phyloP scores from a whole-genome alignment of 2,329 filamentous ascomycete genomes.

The Mycosphaerella sp. region DNA sequence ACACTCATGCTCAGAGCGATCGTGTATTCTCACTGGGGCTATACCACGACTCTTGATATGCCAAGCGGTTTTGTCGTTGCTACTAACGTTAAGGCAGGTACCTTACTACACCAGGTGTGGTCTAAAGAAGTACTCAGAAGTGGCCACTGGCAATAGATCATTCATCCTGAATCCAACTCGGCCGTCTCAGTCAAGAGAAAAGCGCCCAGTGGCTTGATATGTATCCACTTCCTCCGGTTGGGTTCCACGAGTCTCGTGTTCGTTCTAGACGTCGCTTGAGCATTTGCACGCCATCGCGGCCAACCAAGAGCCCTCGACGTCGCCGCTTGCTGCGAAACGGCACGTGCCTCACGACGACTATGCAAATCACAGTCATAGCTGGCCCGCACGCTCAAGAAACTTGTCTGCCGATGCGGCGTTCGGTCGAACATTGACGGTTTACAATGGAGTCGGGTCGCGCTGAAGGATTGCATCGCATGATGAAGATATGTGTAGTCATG shows the following conservation, averaged over 20 bases:
- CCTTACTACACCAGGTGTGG: neutral
- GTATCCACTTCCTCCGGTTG: slow-evolving; percentile 3
- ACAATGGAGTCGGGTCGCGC: neutral
- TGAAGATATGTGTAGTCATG: slow-evolving; percentile 2
- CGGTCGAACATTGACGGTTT: neutral
- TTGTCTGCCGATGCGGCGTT: slow-evolving; percentile 1
- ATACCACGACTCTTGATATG: neutral
- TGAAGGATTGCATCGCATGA: slow-evolving; percentile 11
- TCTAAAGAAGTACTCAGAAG: neutral
- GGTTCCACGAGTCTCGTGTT: neutral
- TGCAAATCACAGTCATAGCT: slow-evolving; percentile 13
- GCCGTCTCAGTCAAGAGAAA: neutral
- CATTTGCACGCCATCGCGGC: slow-evolving; percentile 5
- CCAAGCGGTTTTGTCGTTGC: neutral
- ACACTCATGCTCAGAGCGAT: neutral
- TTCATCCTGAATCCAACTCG: neutral
- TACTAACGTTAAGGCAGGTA: no score
- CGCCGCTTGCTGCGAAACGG: slow-evolving; percentile 12
- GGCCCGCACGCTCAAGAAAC: slow-evolving; percentile 4
- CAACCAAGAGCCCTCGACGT: slow-evolving; percentile 11
- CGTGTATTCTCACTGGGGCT: neutral
- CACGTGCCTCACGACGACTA: slow-evolving; percentile 11
- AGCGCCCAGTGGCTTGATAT: neutral
- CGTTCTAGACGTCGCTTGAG: slow-evolving; percentile 1
- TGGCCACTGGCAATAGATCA: neutral